Evolutionary conservation across 345 rosid genomes (phyloP).

Genomic region (Syzygium jambos): DNA sequence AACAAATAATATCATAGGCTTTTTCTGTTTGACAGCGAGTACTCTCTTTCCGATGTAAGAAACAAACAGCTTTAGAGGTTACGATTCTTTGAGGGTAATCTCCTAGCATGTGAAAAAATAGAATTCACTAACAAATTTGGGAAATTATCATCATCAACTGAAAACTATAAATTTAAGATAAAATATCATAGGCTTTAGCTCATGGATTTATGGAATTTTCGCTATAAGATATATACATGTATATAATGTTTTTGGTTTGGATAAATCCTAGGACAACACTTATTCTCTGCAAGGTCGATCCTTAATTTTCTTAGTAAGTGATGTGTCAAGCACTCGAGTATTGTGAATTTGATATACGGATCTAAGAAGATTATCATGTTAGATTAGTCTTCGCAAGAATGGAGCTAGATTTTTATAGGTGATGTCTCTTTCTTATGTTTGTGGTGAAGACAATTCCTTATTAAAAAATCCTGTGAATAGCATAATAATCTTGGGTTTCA

Average conservation of each 20-base stretch:
- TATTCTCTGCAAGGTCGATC: background rate
- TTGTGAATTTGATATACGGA: background rate
- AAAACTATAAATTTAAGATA: background rate
- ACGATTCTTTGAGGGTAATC: background rate
- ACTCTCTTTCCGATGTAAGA: background rate
- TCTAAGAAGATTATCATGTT: background rate
- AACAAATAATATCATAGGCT: background rate
- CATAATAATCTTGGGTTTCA: background rate
- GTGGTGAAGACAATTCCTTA: background rate
- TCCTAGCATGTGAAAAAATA: accelerated
- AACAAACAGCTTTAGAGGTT: background rate
- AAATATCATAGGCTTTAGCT: background rate
- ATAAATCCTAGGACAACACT: accelerated
- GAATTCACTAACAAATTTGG: accelerated
- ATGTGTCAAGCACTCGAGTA: accelerated
- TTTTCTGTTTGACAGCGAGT: background rate
- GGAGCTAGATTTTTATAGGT: background rate
- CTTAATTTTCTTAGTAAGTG: background rate
- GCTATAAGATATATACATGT: background rate
- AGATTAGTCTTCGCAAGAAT: background rate
- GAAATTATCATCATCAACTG: background rate
- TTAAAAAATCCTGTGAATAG: background rate
- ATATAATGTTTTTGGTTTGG: background rate
- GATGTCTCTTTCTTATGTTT: background rate
- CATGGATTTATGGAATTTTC: background rate